phyloP scores from a whole-genome alignment of 768 basidiomycete genomes.

The Lepiota brunneoincarnata region DNA sequence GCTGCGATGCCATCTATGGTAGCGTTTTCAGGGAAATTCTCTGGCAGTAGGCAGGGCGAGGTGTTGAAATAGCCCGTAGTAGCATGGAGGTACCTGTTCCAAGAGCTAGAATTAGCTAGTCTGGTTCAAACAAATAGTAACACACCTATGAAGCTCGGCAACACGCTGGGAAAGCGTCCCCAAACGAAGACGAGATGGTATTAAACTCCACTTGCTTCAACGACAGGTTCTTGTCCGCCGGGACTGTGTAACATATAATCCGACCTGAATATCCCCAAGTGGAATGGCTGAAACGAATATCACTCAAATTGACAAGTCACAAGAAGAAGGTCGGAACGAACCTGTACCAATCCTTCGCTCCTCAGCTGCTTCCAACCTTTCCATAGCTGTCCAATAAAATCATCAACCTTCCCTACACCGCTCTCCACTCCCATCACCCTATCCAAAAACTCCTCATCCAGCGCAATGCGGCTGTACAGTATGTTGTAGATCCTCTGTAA shows the following conservation, averaged over 20 bases:
- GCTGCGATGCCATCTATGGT: slow-evolving; percentile 66
- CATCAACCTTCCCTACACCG: slow-evolving; percentile 81
- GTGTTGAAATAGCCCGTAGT: slow-evolving; percentile 66
- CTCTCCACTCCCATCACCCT: slow-evolving; percentile 74
- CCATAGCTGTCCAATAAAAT: slow-evolving; percentile 87
- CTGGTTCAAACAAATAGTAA: not conserved
- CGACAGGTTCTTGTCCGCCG: slow-evolving; percentile 27
- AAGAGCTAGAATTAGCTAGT: no score
- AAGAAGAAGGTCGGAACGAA: slow-evolving; percentile 17
- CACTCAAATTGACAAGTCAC: not conserved
- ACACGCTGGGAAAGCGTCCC: slow-evolving; percentile 66
- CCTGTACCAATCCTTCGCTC: slow-evolving; percentile 54
- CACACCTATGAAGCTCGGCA: slow-evolving; percentile 75
- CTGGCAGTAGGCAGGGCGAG: slow-evolving; percentile 47
- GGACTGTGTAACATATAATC: slow-evolving; percentile 86
- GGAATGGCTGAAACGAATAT: slow-evolving; percentile 53
- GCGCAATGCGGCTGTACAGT: slow-evolving; percentile 81
- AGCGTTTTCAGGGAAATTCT: slow-evolving; percentile 71
- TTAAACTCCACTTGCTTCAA: slow-evolving; percentile 99
- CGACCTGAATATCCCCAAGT: slow-evolving; percentile 90
- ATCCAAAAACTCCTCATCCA: slow-evolving; percentile 80
- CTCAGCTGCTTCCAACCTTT: slow-evolving; percentile 77
- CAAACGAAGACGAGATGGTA: slow-evolving; percentile 92
- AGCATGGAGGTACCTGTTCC: slow-evolving; percentile 58
- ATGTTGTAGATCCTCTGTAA: slow-evolving; percentile 81